These are phyloP conservation scores for Euphrasia arctica DNA, from an alignment of 305 asterid genomes.

Conservation along the genomic window DNA sequence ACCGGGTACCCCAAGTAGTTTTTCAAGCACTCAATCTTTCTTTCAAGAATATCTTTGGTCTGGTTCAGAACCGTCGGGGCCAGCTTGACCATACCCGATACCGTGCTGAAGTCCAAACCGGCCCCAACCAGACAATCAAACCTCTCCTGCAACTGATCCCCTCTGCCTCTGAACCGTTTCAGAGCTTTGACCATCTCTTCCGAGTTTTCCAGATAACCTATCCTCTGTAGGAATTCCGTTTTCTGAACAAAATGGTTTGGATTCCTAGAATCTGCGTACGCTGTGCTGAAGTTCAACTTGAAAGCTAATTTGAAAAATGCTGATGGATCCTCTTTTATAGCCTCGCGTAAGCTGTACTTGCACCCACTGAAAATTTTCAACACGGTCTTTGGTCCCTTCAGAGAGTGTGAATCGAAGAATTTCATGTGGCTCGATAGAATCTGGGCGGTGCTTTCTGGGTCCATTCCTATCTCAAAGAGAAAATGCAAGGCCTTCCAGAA, in stretches of 20 bases:
- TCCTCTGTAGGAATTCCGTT: conserved; percentile 51
- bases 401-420: conserved; percentile 46
- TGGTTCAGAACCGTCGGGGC: conserved; percentile 68
- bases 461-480: conserved; percentile 57
- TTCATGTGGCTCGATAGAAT: conserved; percentile 46
- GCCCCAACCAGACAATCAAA: conserved; percentile 71
- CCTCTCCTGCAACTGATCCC: conserved; percentile 88
- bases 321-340: conserved; percentile 48
- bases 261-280: conserved; percentile 41
- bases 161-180: conserved; percentile 76
- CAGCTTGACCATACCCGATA: conserved; percentile 59
- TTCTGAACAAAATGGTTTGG: conserved; percentile 52
- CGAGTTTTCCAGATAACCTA: conserved; percentile 74
- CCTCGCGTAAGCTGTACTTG: conserved; percentile 41
- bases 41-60: conserved; percentile 55
- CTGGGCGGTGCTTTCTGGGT: conserved; percentile 37
- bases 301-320: conserved; percentile 53
- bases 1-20: conserved; percentile 62
- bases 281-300: conserved; percentile 34
- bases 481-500: conserved; percentile 62
- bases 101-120: conserved; percentile 66
- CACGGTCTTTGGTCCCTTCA: conserved; percentile 62
- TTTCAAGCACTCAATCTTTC: conserved; percentile 55
- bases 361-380: conserved; percentile 50
- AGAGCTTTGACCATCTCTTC: conserved; percentile 81